Evolutionary conservation across 2,329 filamentous ascomycete species (phyloP).

Genomic region (Stachybotrys echinatus): DNA sequence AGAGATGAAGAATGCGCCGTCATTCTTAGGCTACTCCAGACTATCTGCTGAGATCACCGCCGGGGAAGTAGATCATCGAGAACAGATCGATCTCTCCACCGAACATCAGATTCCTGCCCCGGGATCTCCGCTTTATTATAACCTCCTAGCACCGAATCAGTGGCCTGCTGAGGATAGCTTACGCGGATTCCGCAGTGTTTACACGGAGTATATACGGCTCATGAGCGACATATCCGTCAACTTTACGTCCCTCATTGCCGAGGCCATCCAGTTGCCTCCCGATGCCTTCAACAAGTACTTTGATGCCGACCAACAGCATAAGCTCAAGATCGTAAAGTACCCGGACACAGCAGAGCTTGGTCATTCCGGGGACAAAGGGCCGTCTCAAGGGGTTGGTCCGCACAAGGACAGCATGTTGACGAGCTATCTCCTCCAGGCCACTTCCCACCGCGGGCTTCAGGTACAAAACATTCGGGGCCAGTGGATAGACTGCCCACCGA

Average conservation of each 20-base stretch:
- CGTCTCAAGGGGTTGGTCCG: conserved; percentile 63
- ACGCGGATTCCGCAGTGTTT: conserved; percentile 63
- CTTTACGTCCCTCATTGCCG: conserved; percentile 77
- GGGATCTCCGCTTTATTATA: conserved; percentile 63
- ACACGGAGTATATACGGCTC: conserved; percentile 67
- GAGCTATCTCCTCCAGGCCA: conserved; percentile 76
- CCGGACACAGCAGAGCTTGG: conserved; percentile 64
- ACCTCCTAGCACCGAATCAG: conserved; percentile 72
- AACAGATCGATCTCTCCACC: conserved; percentile 83
- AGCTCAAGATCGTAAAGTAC: conserved; percentile 86
- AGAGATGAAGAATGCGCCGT: conserved; percentile 69
- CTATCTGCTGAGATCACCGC: conserved; percentile 68
- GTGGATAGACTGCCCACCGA: conserved; percentile 80
- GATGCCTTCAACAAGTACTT: conserved; percentile 76
- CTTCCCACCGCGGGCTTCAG: conserved; percentile 69
- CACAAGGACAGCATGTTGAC: conserved; percentile 85
- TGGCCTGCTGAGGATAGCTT: conserved; percentile 65
- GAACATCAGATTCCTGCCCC: conserved; percentile 62
- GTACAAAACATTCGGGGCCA: conserved; percentile 72
- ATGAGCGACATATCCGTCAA: conserved; percentile 69
- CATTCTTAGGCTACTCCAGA: conserved; percentile 65
- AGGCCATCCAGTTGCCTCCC: conserved; percentile 68
- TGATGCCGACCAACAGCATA: conserved; percentile 71
- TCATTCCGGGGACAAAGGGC: conserved; percentile 32
- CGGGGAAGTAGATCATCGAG: conserved; percentile 69